Evolutionary conservation across 768 basidiomycete species (phyloP), one percentile per base, ranked within the genome.

Genomic region (Xerocomellus amylosporus): DNA sequence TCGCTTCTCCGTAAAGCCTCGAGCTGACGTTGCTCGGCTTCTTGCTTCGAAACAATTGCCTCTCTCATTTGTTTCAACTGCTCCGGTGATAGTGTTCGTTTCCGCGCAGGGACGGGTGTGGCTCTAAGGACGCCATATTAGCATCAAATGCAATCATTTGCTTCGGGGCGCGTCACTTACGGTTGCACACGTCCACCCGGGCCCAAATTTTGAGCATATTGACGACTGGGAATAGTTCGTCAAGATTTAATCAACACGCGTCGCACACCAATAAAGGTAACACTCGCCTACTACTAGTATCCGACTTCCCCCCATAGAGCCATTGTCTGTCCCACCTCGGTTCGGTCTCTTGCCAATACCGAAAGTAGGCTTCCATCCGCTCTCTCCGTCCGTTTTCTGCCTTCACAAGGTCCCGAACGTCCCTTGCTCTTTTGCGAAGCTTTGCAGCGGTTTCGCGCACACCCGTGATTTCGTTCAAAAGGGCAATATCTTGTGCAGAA

Each of bases 321-420:
- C 70, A 70, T n/a, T 53, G 12, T 24, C 58, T 60, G 36, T 61
- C 56, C 67, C 71, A 67, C 5, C 5, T 45, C 2, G 61, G 58
- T 13, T 60, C 55, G 5, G 57, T 61, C 26, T 72, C 55, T 26
- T 59, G 58, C 67, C 71, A 72, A 33, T 68, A 62, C 30, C 53
- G 49, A 36, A 65, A 72, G 24, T 59, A 71, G 8, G 55, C 30
- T 19, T 70, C 62, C 59, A 72, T 63, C 14, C 70, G 54, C 41
- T 62, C 62, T 46, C 66, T 53, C 14, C 70, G 56, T 15, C 58
- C 66, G 28, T 14, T 51, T 51, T 70, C 66, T 0, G 58, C 64
- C 44, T 61, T 60, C 1, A 59, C 58, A 8, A 65, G 55, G 4
- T 63, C 60, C 10, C 69, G 64, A 24, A 63, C 38, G n/a, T 63